Evolutionary conservation across 106 monocot genomes (phyloP).

Genomic region (Dendrobium chrysotoxum): DNA sequence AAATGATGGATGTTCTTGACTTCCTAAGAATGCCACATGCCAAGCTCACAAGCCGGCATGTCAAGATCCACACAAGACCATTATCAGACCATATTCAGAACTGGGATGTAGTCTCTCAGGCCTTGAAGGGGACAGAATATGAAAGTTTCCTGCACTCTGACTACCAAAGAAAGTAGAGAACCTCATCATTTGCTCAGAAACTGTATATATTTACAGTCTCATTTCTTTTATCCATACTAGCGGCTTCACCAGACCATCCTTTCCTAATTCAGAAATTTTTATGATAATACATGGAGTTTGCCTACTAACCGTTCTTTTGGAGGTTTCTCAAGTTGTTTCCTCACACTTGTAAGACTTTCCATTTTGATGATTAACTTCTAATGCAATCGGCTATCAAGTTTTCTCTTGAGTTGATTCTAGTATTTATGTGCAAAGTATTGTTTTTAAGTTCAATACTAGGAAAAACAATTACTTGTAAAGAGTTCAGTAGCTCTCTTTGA

Average conservation of each 20-base stretch:
- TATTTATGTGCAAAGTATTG: background rate
- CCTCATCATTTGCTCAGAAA: background rate
- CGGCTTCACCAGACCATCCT: background rate
- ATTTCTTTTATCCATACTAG: background rate
- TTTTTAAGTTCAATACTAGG: background rate
- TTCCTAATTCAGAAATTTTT: background rate
- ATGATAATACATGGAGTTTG: background rate
- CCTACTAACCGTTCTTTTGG: background rate
- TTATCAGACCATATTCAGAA: slow-evolving; percentile 12
- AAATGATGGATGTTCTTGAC: slow-evolving; percentile 8
- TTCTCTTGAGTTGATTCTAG: background rate
- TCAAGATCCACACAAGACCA: slow-evolving; percentile 19
- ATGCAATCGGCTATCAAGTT: background rate
- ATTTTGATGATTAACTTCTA: background rate
- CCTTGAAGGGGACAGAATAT: slow-evolving; percentile 11
- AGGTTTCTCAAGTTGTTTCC: background rate
- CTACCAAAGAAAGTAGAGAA: slow-evolving; percentile 9
- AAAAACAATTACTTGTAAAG: background rate
- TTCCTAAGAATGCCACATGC: slow-evolving; percentile 13
- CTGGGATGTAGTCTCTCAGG: slow-evolving; percentile 13
- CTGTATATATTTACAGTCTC: background rate
- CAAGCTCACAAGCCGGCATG: slow-evolving; percentile 11
- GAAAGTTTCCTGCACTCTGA: slow-evolving; percentile 13
- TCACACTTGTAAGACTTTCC: background rate
- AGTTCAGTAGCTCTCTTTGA: background rate